Conservation (phyloP, 2,329 filamentous ascomycete genomes). For the Arthrobotrys sphaeroides region DNA sequence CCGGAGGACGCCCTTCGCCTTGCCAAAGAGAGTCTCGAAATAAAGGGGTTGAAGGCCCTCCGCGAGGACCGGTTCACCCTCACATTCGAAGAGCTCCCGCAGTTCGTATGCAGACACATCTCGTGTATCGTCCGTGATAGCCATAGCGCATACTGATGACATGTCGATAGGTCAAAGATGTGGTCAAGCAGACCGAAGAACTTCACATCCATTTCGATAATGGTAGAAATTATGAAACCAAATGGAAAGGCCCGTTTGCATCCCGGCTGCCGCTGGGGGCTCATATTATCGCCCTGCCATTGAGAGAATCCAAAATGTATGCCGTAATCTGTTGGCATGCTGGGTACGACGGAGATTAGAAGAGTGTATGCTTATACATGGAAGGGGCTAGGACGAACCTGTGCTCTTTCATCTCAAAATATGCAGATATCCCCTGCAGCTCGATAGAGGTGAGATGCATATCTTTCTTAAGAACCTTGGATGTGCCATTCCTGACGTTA, state of each 20-base stretch:
- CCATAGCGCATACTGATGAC: neutral
- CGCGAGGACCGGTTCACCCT: conserved; percentile 56
- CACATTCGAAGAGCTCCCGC: conserved; percentile 54
- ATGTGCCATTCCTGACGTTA: neutral
- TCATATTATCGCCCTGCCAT: conserved; percentile 32
- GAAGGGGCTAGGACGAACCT: conserved; percentile 38
- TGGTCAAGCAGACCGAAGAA: conserved; percentile 41
- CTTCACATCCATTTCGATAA: conserved; percentile 47
- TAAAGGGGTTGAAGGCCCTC: conserved; percentile 46
- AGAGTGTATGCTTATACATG: conserved; percentile 11
- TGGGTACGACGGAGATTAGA: no score
- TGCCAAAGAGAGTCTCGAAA: conserved; percentile 18
- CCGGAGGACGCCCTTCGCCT: conserved; percentile 36
- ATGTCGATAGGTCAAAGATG: conserved; percentile 26
- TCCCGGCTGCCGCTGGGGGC: conserved; percentile 42
- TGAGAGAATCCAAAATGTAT: conserved; percentile 41
- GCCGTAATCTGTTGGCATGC: neutral
- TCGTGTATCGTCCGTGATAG: neutral
- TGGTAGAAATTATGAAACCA: conserved; percentile 20
- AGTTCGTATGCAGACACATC: conserved; percentile 49
- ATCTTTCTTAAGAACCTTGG: neutral
- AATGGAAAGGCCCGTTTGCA: conserved; percentile 38
- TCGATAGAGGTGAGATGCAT: conserved; percentile 34
- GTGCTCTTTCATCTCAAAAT: conserved; percentile 33
- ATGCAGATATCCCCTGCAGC: conserved; percentile 25